Evolutionary conservation across 2,329 filamentous ascomycete species (phyloP).

Genomic region (Pseudogymnoascus verrucosus): DNA sequence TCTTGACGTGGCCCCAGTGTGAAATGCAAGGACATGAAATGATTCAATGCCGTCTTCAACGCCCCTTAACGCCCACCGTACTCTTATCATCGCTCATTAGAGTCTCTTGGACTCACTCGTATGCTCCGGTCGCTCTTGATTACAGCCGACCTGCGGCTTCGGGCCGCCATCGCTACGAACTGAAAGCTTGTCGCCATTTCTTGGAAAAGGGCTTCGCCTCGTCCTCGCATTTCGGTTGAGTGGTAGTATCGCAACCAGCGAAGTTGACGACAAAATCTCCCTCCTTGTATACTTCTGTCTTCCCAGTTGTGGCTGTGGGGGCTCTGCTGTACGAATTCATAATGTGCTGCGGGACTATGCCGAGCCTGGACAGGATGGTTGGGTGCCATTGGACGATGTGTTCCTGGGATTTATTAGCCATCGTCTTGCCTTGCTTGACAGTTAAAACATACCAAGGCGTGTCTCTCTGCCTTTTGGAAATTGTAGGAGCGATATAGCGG

Average conservation of each 20-base stretch:
- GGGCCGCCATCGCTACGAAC: neutral
- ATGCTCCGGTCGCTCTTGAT: neutral
- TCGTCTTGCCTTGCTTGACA: neutral
- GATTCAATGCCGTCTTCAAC: slow-evolving; percentile 2
- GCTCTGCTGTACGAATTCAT: slow-evolving; percentile 67
- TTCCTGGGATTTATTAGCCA: slow-evolving; percentile 44
- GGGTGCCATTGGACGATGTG: slow-evolving; percentile 95
- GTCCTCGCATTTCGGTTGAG: slow-evolving; percentile 56
- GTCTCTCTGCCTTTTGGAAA: slow-evolving; percentile 88
- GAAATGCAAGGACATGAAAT: slow-evolving; percentile 2
- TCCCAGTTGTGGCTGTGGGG: slow-evolving; percentile 41
- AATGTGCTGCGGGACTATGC: slow-evolving; percentile 75
- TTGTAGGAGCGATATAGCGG: slow-evolving; percentile 90
- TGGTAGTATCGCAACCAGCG: slow-evolving; percentile 55
- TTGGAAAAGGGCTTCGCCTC: slow-evolving; percentile 45
- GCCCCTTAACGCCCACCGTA: neutral
- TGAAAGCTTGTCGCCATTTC: slow-evolving; percentile 22
- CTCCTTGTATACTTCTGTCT: slow-evolving; percentile 56
- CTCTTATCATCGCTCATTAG: slow-evolving; percentile 5
- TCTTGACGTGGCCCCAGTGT: neutral
- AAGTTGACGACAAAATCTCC: slow-evolving; percentile 83
- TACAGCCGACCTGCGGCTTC: neutral
- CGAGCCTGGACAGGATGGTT: slow-evolving; percentile 83
- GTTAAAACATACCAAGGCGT: slow-evolving; percentile 64
- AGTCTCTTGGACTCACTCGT: neutral